Evolutionary conservation across 2,329 filamentous ascomycete species (phyloP), one percentile per base, ranked within the genome.

Genomic region (Cryphonectria parasitica): DNA sequence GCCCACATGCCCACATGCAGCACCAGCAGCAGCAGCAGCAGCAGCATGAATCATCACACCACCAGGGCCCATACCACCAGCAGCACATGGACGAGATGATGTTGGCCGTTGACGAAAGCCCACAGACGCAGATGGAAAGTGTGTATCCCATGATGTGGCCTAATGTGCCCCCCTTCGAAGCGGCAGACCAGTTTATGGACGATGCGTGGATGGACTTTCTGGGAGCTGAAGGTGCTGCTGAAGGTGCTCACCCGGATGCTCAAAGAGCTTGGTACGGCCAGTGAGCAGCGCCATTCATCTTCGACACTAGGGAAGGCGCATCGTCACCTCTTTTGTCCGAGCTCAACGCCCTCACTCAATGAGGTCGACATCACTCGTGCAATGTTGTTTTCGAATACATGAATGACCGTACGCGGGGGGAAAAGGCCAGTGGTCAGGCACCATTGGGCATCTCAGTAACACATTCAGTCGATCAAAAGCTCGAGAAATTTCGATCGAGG

Each of bases 61-160:
- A 69, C 7, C 71, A 72, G 25, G 66, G 61, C 43, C 69, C 66
- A 8, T 72, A 72, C 64, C 71, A 72, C 64, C 71, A 72, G 36
- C 71, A 72, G 63, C 71, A 72, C 49, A 72, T 72, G 71, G 71
- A 72, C 25, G 71, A 72, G 66, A 72, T 72, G 71, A 72, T 72
- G 69, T 66, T 72, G 13, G 77, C 79, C 0, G 78, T 78, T 6
- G 79, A 80, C 15, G 79, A 83, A 68, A 81, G 78, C 49, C 79
- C 82, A 0, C 80, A 83, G 73, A 83, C 81, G 0, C 82, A 83
- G 72, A 80, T 84, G 25, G 80, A 82, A 54, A 80, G 76, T 31
- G 78, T 83, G 0, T 80, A 83, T 65, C 77, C 78, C 25, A 82
- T 84, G 82, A 83, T 84, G 82, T 84, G 83, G 82, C 83, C 82